Evolutionary conservation across 2,329 filamentous ascomycete species (phyloP).

Genomic region (Fusarium sp.): DNA sequence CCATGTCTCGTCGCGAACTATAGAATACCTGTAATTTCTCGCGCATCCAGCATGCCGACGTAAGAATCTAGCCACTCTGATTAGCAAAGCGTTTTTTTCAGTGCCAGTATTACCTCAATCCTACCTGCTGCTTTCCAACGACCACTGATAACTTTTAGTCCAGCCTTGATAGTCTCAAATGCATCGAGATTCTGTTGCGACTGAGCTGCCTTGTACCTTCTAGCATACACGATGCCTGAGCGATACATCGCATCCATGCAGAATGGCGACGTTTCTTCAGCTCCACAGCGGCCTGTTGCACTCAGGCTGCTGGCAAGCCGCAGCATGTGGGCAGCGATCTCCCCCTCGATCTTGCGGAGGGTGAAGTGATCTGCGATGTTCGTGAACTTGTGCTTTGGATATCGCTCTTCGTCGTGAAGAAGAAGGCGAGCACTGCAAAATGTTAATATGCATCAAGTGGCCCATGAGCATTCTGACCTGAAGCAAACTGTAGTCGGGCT

Average conservation of each 20-base stretch:
- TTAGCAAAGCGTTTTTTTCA: no score
- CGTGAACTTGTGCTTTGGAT: not conserved
- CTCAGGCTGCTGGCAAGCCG: not conserved
- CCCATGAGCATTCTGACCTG: not conserved
- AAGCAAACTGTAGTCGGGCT: constrained; percentile 8
- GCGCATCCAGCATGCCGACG: not conserved
- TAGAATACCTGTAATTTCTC: not conserved
- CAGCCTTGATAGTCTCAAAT: constrained; percentile 1
- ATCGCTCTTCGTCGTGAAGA: constrained; percentile 1
- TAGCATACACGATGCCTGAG: not conserved
- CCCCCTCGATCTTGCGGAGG: not conserved
- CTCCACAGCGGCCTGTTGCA: not conserved
- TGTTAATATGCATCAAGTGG: not conserved
- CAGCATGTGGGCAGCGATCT: constrained; percentile 1
- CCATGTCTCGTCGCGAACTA: no score
- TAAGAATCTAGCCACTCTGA: no score
- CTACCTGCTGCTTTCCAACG: constrained; percentile 1
- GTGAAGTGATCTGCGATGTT: not conserved
- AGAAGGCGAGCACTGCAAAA: not conserved
- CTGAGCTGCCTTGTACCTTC: not conserved
- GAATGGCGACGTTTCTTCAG: constrained; percentile 2
- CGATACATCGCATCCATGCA: constrained; percentile 4
- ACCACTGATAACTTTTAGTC: not conserved
- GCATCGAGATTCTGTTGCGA: not conserved
- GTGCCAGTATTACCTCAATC: no score